Percentiles rank a stretch among this genome's conserved stretches.
These are phyloP conservation scores for Sophora flavescens DNA, from an alignment of 306 rosid genomes.

Conservation along the genomic window DNA sequence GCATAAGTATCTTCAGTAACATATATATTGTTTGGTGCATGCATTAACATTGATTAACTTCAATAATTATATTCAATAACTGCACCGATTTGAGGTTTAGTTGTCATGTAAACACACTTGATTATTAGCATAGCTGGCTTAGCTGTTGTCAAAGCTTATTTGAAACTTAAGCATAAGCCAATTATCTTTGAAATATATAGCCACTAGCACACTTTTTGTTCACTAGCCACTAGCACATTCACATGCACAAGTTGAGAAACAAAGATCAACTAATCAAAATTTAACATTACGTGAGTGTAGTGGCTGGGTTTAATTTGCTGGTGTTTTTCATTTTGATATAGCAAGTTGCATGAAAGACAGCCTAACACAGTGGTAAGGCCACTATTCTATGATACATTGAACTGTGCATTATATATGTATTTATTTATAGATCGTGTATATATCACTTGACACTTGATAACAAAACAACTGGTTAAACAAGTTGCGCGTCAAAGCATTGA, in stretches of 20 bases:
- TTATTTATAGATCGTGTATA: not conserved
- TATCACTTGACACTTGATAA: not conserved
- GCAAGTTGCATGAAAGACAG: slow-evolving; percentile 17
- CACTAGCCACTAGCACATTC: not conserved
- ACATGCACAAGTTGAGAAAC: slow-evolving; percentile 28
- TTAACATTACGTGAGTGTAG: not conserved
- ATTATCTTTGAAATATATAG: slow-evolving; percentile 27
- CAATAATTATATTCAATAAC: slow-evolving; percentile 32
- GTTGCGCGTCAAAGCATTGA: not conserved
- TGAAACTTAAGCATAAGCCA: slow-evolving; percentile 5
- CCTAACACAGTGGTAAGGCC: not conserved
- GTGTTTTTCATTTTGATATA: not conserved
- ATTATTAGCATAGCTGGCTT: not conserved
- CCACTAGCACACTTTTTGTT: not conserved
- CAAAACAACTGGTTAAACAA: not conserved
- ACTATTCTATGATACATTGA: slow-evolving; percentile 27
- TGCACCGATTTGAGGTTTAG: slow-evolving; percentile 28
- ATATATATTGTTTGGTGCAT: slow-evolving; percentile 20
- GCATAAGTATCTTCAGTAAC: slow-evolving; percentile 2
- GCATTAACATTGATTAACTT: slow-evolving; percentile 25
- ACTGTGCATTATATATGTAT: not conserved
- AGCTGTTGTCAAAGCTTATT: slow-evolving; percentile 14
- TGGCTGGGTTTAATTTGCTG: not conserved
- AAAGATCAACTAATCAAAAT: not conserved
- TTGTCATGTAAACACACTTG: not conserved